Evolutionary conservation across 169 alveolate species (phyloP), one percentile per base, ranked within the genome.

Genomic region (Plasmodium blacklocki): DNA sequence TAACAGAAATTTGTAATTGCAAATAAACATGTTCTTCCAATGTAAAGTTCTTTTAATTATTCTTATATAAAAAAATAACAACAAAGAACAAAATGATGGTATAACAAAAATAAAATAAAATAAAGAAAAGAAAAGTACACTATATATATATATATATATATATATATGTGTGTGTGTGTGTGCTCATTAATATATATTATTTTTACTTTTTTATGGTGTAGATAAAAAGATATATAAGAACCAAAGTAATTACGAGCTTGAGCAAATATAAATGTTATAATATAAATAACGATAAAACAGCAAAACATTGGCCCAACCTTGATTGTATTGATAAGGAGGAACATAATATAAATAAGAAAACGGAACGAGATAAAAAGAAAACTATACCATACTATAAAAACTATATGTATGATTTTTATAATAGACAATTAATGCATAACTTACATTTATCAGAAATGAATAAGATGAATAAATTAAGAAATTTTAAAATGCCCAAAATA

Each of bases 371-470:
- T 9, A 72, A 18, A 9, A 29, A 72, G 15, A 86, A 86, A 86
- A 86, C 92, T 18, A 86, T 86, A 54, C 88, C 88, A 15, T 86
- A 86, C 26, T 72, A 86, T 56, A 86, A 72, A 52, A 86, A 86
- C 45, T 86, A 86, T 74, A 86, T 86, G 74, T 72, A 86, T 64
- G 92, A 86, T 6, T 86, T 86, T 72, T 72, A 23, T 23, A 73
- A 94, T 68, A 93, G 92, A 67, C 91, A 93, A 21, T 63, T 94
- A 58, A 91, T 94, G 93, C 93, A 88, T 39, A 93, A 94, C 58
- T 88, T 94, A 50, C 93, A 94, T 59, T 66, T 89, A 12, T 73
- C 74, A 3, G 96, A 94, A 88, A 94, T 94, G 76, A 88, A 88
- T 14, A 80, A 95, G 62, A 85, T 94, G 94, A 76, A 66, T 18